Conservation (phyloP, 805 yeast genomes). For the Pichia eremophila region DNA sequence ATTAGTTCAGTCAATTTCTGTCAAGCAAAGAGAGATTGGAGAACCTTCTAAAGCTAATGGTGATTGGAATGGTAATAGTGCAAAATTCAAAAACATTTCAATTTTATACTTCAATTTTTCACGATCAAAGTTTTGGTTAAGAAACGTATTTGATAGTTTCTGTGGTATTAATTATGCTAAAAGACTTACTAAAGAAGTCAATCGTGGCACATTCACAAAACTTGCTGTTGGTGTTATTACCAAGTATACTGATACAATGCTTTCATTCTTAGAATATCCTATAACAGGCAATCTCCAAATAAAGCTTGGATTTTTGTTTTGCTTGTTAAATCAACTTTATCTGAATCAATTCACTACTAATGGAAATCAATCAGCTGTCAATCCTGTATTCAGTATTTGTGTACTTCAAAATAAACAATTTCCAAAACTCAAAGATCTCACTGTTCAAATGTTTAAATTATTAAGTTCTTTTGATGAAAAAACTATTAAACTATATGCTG, state of each 20-base stretch:
- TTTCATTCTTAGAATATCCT: constrained; percentile 12
- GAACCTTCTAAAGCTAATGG: constrained; percentile 30
- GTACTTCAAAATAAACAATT: constrained; percentile 46
- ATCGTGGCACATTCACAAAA: constrained; percentile 17
- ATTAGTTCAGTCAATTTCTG: constrained; percentile 27
- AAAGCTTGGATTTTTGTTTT: constrained; percentile 17
- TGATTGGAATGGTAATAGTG: constrained; percentile 37
- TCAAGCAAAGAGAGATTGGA: constrained; percentile 34
- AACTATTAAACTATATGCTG: constrained; percentile 12
- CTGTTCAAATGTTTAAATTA: constrained; percentile 14
- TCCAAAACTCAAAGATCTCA: constrained; percentile 23
- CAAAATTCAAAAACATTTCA: constrained; percentile 54
- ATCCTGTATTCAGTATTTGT: constrained; percentile 35
- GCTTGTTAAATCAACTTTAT: constrained; percentile 19
- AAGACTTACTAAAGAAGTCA: constrained; percentile 30
- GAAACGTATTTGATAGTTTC: constrained; percentile 24
- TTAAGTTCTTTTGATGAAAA: constrained; percentile 16
- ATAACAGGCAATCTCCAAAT: constrained; percentile 16
- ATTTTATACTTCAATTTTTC: constrained; percentile 44
- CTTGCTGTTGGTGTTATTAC: constrained; percentile 19
- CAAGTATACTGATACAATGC: constrained; percentile 16
- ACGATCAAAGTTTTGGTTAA: constrained; percentile 35
- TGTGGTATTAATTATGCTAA: constrained; percentile 26
- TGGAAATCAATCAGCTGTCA: constrained; percentile 22
- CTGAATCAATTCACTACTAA: constrained; percentile 16